phyloP scores from a whole-genome alignment of 805 yeast species.

The Osmozyma mogii region DNA sequence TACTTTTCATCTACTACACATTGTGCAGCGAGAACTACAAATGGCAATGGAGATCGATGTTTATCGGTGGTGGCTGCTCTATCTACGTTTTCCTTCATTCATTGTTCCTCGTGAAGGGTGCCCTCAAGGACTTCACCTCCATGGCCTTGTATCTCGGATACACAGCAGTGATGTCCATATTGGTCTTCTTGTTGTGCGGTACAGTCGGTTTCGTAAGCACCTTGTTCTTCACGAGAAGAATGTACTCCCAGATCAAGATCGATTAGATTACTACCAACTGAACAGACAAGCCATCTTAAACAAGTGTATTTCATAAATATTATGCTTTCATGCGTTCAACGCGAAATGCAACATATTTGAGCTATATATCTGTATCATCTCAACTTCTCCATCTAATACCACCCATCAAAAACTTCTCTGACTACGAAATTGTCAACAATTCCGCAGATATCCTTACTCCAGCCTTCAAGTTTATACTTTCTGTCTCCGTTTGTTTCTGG shows the following conservation, averaged over 20 bases:
- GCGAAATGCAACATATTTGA: too few relatives aligned
- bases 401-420: conserved; percentile 29
- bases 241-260: conserved; percentile 79
- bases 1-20: conserved; percentile 73
- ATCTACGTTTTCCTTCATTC: conserved; percentile 81
- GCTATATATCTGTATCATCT: conserved; percentile 1
- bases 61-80: conserved; percentile 85
- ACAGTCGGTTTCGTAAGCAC: conserved; percentile 76
- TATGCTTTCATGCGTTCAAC: too few relatives aligned
- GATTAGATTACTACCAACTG: conserved; percentile 39
- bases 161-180: conserved; percentile 58
- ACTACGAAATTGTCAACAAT: conserved; percentile 20
- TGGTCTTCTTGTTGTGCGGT: conserved; percentile 79
- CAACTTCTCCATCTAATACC: conserved; percentile 14
- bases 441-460: conserved; percentile 11
- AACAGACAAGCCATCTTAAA: too few relatives aligned
- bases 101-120: conserved; percentile 51
- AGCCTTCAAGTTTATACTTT: conserved; percentile 4
- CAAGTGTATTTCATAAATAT: too few relatives aligned
- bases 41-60: conserved; percentile 95
- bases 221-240: conserved; percentile 65
- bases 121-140: conserved; percentile 66
- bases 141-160: conserved; percentile 78
- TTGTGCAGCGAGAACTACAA: conserved; percentile 86
- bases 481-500: conserved; percentile 2